Conservation (phyloP, 2,329 filamentous ascomycete species). For the Hawksworthiomyces lignivorus region DNA sequence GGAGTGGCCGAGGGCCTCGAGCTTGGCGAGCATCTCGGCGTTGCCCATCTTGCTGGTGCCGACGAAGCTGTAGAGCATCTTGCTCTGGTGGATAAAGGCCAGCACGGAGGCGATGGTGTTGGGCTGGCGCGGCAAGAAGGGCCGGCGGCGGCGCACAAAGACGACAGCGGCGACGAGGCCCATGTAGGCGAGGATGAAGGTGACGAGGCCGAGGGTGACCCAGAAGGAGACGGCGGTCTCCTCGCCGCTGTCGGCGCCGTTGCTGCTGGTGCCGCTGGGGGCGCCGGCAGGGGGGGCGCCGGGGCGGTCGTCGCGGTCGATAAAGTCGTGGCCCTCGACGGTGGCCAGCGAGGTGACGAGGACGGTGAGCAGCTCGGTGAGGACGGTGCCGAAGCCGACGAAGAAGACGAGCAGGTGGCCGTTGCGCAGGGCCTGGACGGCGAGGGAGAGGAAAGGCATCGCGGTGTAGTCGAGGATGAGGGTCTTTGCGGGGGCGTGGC, state of each 20-base stretch:
- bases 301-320: too few species aligned
- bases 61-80: conserved; percentile 71
- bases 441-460: conserved; percentile 59
- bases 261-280: conserved; percentile 13
- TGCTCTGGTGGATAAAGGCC: conserved; percentile 71
- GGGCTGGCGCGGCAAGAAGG: conserved; percentile 70
- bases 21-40: conserved; percentile 51
- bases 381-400: conserved; percentile 61
- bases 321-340: conserved; percentile 55
- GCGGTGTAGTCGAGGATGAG: conserved; percentile 67
- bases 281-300: conserved; percentile 12
- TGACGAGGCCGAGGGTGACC: conserved; percentile 53
- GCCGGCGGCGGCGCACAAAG: conserved; percentile 54
- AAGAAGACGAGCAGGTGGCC: conserved; percentile 58
- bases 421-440: conserved; percentile 54
- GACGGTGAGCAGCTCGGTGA: conserved; percentile 67
- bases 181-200: conserved; percentile 60
- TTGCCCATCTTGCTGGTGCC: conserved; percentile 57
- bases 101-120: conserved; percentile 71
- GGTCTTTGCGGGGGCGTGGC: conserved; percentile 57
- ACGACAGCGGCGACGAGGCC: conserved; percentile 50
- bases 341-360: conserved; percentile 58
- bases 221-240: conserved; percentile 59
- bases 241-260: conserved; percentile 44
- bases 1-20: conserved; percentile 39